A percentile compares a stretch with the other conserved stretches of the same genome.
Conservation (phyloP, 495 filamentous ascomycete genomes). For the Tuber umbilicatum region DNA sequence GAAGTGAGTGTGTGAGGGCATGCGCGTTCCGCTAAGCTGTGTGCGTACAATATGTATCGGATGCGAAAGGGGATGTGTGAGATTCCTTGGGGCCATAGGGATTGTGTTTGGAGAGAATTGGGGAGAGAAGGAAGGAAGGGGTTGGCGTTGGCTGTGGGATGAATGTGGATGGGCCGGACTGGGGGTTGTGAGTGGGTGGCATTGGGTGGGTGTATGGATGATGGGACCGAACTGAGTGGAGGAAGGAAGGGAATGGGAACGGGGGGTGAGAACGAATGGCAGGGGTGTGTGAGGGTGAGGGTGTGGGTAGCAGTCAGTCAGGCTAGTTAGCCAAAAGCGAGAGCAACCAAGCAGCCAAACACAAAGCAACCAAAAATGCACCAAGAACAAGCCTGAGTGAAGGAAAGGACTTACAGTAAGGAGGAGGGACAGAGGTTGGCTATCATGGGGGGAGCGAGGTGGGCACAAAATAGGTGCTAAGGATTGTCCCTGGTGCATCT, state of each 20-base stretch:
- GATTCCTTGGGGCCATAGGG: conserved; percentile 32
- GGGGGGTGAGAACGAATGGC: conserved; percentile 11
- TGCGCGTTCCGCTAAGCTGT: conserved; percentile 40
- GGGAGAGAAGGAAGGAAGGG: conserved; percentile 34
- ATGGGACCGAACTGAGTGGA: conserved; percentile 22
- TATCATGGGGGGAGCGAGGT: neutral
- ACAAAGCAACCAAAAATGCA: neutral
- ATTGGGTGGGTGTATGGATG: conserved; percentile 1
- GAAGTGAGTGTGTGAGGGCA: conserved; percentile 37
- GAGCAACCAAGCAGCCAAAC: conserved; percentile 2
- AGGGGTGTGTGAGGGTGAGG: neutral
- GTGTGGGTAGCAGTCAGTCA: neutral
- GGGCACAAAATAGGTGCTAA: neutral
- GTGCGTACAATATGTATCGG: conserved; percentile 34
- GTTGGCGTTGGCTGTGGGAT: conserved; percentile 34
- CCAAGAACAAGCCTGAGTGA: neutral
- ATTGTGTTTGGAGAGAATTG: conserved; percentile 38
- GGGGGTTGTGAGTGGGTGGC: conserved; percentile 2
- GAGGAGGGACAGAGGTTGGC: neutral
- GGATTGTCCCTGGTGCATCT: conserved; percentile 20
- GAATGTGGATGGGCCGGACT: conserved; percentile 29
- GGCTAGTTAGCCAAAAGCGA: neutral
- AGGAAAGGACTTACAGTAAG: neutral
- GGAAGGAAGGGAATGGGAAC: conserved; percentile 24
- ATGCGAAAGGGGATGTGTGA: conserved; percentile 38